Base-by-base conservation (phyloP, 2,329 filamentous ascomycete genomes). In the Aspergillus intermedius region DNA sequence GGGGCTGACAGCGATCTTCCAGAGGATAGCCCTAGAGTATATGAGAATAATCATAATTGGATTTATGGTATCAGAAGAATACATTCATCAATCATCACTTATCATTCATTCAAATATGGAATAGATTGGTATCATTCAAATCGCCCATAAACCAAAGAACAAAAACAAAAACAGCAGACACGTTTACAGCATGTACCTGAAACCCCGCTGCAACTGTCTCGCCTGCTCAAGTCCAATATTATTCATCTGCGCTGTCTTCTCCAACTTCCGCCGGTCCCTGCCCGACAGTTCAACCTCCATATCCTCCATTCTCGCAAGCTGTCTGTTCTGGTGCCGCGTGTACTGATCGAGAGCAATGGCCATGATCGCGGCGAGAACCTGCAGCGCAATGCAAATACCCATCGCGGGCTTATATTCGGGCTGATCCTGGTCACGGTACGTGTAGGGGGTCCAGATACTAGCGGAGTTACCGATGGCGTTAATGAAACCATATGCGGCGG, bases 401-500 rank as follows among this genome's bases (percentile, higher is more conserved):
- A 73, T 53, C 8, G 68, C 71, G 1, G 62, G 58, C 2, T 59
- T 54, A 48, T 72, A 74, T 49, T 66, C 57, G 4, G 68, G 66
- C 5, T 53, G 51, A 37, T 72, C 66, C 39, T 60, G 50, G n/a
- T 58, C 49, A 17, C 64, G 64, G 53, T 74, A 75, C 8, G 72
- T 74, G 51, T 70, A 76, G 0, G 71, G 66, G 0, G 70, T 72
- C 66, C 71, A 78, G 54, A 78, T 75, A 37, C 62, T 66, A 22
- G 70, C 69, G 0, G 65, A 67, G 55, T 77, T 77, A 10, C 73
- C 73, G 12, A 78, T 57, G 2, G 69, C 67, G 53, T 77, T 78
- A 60, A 78, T 75, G 42, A 76, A 69, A 1, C 75, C 76, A 35
- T 73, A 68, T 1, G 75, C 73, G 0, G 73, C 74, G 1, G 75